Percentiles rank a stretch among this genome's conserved stretches.
phyloP scores from a whole-genome alignment of 2,329 filamentous ascomycete genomes.

The Graphium sp. region DNA sequence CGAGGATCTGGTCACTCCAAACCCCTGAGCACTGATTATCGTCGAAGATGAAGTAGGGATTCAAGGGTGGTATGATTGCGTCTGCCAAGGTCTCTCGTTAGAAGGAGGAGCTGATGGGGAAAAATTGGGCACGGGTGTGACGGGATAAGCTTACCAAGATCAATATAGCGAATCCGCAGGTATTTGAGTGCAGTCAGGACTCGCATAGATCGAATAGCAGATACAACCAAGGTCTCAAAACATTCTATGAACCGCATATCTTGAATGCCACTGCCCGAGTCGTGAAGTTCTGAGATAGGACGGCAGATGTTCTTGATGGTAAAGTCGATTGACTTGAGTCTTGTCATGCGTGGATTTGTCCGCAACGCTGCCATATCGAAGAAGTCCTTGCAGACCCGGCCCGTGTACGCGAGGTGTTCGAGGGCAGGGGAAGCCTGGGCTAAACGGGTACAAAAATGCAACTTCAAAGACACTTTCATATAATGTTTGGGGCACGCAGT shows the following conservation, averaged over 20 bases:
- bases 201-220: slow-evolving; percentile 42
- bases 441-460: slow-evolving; percentile 50
- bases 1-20: slow-evolving; percentile 53
- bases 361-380: slow-evolving; percentile 41
- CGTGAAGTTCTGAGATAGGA: slow-evolving; percentile 33
- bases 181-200: slow-evolving; percentile 42
- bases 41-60: slow-evolving; percentile 53
- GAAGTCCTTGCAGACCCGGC: slow-evolving; percentile 52
- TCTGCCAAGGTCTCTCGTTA: slow-evolving; percentile 35
- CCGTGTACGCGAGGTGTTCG: slow-evolving; percentile 56
- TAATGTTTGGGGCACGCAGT: slow-evolving; percentile 42
- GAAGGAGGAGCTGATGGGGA: neutral
- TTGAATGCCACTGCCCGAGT: slow-evolving; percentile 52
- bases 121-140: neutral
- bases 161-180: slow-evolving; percentile 58
- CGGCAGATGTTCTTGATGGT: slow-evolving; percentile 63
- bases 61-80: slow-evolving; percentile 51
- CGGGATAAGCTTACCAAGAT: slow-evolving; percentile 35
- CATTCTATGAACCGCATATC: slow-evolving; percentile 56
- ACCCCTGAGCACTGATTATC: slow-evolving; percentile 48
- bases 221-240: slow-evolving; percentile 52
- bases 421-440: slow-evolving; percentile 43
- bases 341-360: slow-evolving; percentile 27
- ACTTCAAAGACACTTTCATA: slow-evolving; percentile 36
- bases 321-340: slow-evolving; percentile 50